phyloP scores from a whole-genome alignment of 2,329 filamentous ascomycete species.

The Herpotrichia juniperi region DNA sequence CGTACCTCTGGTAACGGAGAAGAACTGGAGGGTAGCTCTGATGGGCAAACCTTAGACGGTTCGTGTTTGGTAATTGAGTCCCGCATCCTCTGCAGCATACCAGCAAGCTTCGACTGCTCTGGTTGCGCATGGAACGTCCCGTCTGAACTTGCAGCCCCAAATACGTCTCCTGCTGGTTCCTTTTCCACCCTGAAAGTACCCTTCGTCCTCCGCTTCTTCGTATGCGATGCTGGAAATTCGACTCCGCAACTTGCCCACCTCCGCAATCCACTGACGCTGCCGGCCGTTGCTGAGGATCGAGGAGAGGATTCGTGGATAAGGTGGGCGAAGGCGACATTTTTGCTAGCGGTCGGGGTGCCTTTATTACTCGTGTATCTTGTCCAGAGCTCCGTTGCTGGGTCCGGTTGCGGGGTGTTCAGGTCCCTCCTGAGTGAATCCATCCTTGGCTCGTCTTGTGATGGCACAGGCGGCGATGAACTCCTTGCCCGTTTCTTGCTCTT shows the following conservation, averaged over 20 bases:
- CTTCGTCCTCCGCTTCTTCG: slow-evolving; percentile 49
- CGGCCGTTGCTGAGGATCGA: slow-evolving; percentile 50
- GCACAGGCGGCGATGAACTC: slow-evolving; percentile 53
- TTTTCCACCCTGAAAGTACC: slow-evolving; percentile 39
- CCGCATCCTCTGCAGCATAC: slow-evolving; percentile 52
- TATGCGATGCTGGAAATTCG: slow-evolving; percentile 52
- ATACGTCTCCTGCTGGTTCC: slow-evolving; percentile 32
- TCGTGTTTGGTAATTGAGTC: slow-evolving; percentile 47
- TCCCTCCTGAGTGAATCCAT: slow-evolving; percentile 27
- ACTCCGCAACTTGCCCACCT: slow-evolving; percentile 59
- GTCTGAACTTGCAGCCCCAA: slow-evolving; percentile 39
- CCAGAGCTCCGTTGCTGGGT: slow-evolving; percentile 56
- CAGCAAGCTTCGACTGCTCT: slow-evolving; percentile 36
- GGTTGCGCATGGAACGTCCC: slow-evolving; percentile 31
- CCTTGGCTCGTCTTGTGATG: slow-evolving; percentile 46
- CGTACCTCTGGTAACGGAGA: slow-evolving; percentile 50
- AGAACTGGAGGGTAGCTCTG: slow-evolving; percentile 52
- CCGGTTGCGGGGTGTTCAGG: slow-evolving; percentile 52
- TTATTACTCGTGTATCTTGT: slow-evolving; percentile 50
- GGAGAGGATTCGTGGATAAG: slow-evolving; percentile 55
- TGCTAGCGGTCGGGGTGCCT: slow-evolving; percentile 42
- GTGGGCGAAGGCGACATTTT: slow-evolving; percentile 49
- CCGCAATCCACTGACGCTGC: slow-evolving; percentile 53
- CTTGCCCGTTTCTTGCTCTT: slow-evolving; percentile 53
- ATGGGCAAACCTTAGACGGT: slow-evolving; percentile 19